Conservation (phyloP, 2,329 filamentous ascomycete genomes). For the Fusarium ramigenum region DNA sequence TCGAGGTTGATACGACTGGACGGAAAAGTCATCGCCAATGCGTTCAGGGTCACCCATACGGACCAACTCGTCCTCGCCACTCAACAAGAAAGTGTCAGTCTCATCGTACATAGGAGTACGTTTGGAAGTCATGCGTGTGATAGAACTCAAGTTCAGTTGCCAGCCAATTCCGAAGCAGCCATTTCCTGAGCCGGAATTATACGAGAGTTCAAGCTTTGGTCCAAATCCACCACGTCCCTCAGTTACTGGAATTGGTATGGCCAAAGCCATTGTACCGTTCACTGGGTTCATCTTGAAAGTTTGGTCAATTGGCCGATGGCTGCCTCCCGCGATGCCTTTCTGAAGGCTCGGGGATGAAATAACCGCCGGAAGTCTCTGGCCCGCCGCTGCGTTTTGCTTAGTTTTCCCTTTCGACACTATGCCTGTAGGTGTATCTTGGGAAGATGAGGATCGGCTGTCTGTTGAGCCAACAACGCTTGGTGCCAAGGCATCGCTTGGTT, state of each 20-base stretch:
- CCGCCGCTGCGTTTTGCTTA: not conserved
- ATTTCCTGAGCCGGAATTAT: not conserved
- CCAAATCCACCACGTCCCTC: not conserved
- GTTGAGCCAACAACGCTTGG: too few relatives aligned
- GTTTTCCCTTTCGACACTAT: too few relatives aligned
- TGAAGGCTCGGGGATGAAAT: not conserved
- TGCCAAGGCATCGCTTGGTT: too few relatives aligned
- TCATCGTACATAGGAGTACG: not conserved
- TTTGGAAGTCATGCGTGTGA: not conserved
- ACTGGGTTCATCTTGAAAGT: not conserved
- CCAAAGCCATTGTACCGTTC: not conserved
- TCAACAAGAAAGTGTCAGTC: not conserved
- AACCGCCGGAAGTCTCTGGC: not conserved
- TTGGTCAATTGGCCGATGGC: not conserved
- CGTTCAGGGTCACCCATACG: not conserved
- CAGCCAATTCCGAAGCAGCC: not conserved
- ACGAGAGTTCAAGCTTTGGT: not conserved
- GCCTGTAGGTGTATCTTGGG: too few relatives aligned
- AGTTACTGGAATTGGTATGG: not conserved
- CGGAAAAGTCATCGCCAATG: not conserved
- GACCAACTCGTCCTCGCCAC: not conserved
- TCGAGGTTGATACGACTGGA: not conserved
- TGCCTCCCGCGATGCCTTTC: not conserved
- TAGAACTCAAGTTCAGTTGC: not conserved
- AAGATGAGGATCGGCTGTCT: too few relatives aligned